These are phyloP conservation scores for Verticillium tricorpus DNA, from an alignment of 2,329 filamentous ascomycete species.

Conservation along the genomic window DNA sequence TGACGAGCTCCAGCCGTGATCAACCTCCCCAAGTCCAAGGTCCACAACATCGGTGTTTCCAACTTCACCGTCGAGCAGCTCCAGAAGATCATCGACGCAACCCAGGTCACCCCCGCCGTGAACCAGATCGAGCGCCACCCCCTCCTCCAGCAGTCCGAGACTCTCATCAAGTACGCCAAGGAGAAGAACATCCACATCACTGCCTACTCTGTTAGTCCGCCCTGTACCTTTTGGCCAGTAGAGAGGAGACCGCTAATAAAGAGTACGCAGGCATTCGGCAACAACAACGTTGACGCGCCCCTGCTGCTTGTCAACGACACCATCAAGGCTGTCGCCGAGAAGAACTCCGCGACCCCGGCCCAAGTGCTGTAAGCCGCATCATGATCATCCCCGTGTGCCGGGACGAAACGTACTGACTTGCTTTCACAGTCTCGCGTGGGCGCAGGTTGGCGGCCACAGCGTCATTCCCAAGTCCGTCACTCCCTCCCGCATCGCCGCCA, in stretches of 20 bases:
- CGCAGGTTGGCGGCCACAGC: conserved; percentile 54
- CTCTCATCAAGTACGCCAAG: conserved; percentile 56
- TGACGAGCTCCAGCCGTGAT: conserved; percentile 35
- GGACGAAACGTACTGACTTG: background rate
- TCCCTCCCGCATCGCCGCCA: conserved; percentile 60
- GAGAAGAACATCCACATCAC: conserved; percentile 61
- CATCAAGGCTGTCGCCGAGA: conserved; percentile 52
- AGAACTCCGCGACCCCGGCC: conserved; percentile 34
- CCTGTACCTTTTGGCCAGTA: background rate
- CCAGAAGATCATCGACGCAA: conserved; percentile 49
- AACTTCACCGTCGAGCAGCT: conserved; percentile 61
- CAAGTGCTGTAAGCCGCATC: conserved; percentile 28
- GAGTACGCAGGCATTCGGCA: conserved; percentile 31
- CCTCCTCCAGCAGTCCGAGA: conserved; percentile 51
- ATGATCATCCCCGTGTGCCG: background rate
- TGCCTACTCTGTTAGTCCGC: conserved; percentile 48
- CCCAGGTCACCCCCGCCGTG: conserved; percentile 54
- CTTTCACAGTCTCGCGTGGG: conserved; percentile 48
- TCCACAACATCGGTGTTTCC: conserved; percentile 65
- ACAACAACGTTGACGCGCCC: conserved; percentile 37
- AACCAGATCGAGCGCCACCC: conserved; percentile 70
- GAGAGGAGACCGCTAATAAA: background rate
- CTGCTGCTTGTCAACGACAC: conserved; percentile 55
- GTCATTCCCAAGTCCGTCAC: conserved; percentile 76
- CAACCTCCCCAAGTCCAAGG: conserved; percentile 56